Conservation (phyloP, 192 early-diverging fungal genomes). For the Dispira simplex region DNA sequence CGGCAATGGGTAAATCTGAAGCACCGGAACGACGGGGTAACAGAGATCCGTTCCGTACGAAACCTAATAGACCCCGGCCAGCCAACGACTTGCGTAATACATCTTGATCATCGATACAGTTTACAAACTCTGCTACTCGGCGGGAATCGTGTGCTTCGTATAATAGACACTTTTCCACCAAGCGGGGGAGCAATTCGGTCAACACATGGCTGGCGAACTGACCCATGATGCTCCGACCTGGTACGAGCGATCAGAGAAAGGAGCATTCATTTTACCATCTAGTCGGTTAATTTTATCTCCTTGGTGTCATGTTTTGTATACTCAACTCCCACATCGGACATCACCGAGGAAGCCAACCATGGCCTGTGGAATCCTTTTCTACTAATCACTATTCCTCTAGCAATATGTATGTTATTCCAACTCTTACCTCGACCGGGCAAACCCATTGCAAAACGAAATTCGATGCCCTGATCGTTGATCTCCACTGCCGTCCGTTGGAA, state of each 20-base stretch:
- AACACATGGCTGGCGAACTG: slow-evolving; percentile 21
- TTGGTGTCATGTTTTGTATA: background rate
- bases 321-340: background rate
- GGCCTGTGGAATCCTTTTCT: background rate
- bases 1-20: slow-evolving; percentile 24
- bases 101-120: slow-evolving; percentile 33
- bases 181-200: slow-evolving; percentile 19
- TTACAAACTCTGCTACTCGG: slow-evolving; percentile 17
- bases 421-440: slow-evolving; percentile 22
- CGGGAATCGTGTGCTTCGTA: slow-evolving; percentile 15
- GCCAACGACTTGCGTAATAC: slow-evolving; percentile 21
- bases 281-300: background rate
- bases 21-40: slow-evolving; percentile 32
- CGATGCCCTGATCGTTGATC: slow-evolving; percentile 18
- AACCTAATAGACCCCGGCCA: slow-evolving; percentile 22
- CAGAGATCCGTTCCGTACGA: slow-evolving; percentile 32
- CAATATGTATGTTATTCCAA: background rate
- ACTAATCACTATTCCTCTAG: background rate
- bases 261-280: background rate
- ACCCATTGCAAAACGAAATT: slow-evolving; percentile 25
- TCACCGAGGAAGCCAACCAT: background rate
- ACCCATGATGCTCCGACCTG: slow-evolving; percentile 30
- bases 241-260: background rate
- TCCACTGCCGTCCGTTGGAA: slow-evolving; percentile 28
- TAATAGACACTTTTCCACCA: slow-evolving; percentile 19